These are phyloP conservation scores for Pseudopithomyces maydicus DNA, from an alignment of 2,329 filamentous ascomycete genomes.

Conservation along the genomic window DNA sequence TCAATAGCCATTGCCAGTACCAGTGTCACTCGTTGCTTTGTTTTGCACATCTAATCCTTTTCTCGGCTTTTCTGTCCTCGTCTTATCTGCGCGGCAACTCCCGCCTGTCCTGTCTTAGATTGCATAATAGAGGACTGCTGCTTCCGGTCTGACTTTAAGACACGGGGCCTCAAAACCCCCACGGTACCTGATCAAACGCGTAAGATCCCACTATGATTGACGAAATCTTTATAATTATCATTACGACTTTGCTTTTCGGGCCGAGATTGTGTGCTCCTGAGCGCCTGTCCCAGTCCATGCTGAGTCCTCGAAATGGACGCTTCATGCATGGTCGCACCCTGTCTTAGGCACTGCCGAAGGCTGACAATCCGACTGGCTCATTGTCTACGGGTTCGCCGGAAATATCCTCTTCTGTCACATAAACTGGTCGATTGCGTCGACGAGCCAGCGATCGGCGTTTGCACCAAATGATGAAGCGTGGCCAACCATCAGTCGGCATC, in stretches of 20 bases:
- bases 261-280: neutral
- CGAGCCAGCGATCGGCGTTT: neutral
- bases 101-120: neutral
- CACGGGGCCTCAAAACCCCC: neutral
- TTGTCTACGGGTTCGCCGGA: neutral
- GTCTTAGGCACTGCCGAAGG: neutral
- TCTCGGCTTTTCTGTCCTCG: too few species aligned
- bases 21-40: neutral
- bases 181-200: neutral
- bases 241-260: neutral
- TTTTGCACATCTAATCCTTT: neutral
- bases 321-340: neutral
- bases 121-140: neutral
- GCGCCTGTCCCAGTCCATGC: neutral
- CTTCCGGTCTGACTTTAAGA: conserved; percentile 1
- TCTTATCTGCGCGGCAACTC: neutral
- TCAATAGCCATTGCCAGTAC: neutral
- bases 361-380: neutral
- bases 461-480: neutral
- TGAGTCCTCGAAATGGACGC: neutral
- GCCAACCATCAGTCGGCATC: neutral
- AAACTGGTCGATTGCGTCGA: neutral
- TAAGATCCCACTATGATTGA: neutral
- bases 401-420: neutral
- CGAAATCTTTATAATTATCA: neutral